phyloP scores from a whole-genome alignment of 2,329 filamentous ascomycete species.

The Scolecobasidium constrictum region DNA sequence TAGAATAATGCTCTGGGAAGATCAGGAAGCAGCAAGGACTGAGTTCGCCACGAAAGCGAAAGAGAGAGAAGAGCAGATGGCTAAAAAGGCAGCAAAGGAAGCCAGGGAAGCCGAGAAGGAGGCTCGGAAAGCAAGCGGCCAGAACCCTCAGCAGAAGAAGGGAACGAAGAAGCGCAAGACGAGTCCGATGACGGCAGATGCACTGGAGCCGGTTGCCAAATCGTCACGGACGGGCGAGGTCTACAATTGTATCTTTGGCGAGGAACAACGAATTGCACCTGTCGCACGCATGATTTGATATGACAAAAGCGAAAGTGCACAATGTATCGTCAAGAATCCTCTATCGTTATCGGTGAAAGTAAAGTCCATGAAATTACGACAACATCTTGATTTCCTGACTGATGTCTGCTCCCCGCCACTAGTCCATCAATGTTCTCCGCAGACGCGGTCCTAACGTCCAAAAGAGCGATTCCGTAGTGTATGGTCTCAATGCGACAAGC shows the following conservation, averaged over 20 bases:
- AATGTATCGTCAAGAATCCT: too few species aligned
- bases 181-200: neutral
- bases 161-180: neutral
- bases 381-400: neutral
- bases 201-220: neutral
- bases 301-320: neutral
- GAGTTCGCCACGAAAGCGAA: neutral
- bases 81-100: neutral
- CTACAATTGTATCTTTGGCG: neutral
- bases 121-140: neutral
- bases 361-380: slow-evolving; percentile 1
- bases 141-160: neutral
- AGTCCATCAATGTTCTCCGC: neutral
- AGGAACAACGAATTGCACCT: neutral
- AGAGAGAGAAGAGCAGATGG: slow-evolving; percentile 1
- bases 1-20: slow-evolving; percentile 2
- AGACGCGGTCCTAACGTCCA: too few species aligned
- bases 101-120: neutral
- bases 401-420: neutral
- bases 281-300: slow-evolving; percentile 2
- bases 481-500: too few species aligned
- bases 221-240: neutral
- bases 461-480: too few species aligned
- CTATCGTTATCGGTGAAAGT: too few species aligned
- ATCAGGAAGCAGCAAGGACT: neutral